Base-by-base conservation (phyloP, 192 early-diverging fungal species). In the Cladochytrium replicatum region DNA sequence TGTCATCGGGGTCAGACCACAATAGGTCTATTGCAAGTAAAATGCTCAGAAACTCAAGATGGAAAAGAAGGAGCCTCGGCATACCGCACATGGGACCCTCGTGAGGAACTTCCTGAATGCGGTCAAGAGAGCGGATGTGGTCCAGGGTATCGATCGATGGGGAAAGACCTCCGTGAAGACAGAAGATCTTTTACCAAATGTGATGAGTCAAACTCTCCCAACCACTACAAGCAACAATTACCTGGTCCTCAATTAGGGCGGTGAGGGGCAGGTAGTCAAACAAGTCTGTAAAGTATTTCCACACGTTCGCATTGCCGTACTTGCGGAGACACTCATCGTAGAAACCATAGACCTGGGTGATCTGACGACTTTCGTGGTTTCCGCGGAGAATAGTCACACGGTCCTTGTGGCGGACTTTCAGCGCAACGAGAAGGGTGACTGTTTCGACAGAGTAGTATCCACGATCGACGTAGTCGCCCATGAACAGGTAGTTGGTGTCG, bases 321-420 rank as follows among this genome's bases (percentile, higher is more conserved):
- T 96, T 96, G 51, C 88, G 80, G 66, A 93, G 67, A 63, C 90
- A 95, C 57, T 95, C 91, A 61, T 98, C 94, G 61, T 98, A 95
- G 58, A 98, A 94, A 40, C 92, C 92, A 63, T 98, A 98, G 19
- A 98, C 92, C 67, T 96, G 93, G n/a, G 89, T 95, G 50, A 94
- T 92, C 63, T 96, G 91, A 51, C 89, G 59, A 42, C 76, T 81
- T 67, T 93, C 89, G 68, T 93, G 89, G 74, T 95, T 95, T 54
- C 91, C 91, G 27, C 91, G 82, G 57, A 95, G 78, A 40, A 96
- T 69, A 22, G 89, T 89, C 30, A 98, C 91, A 46, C 89, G 79
- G 62, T 98, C 88, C n/a, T 83, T 81, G 70, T 87, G 89, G 53
- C 91, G 82, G 47, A 91, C 86, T 66, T 99, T 99, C 4, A 99